Evolutionary conservation across 306 rosid species (phyloP).

Genomic region (Medicago truncatula): DNA sequence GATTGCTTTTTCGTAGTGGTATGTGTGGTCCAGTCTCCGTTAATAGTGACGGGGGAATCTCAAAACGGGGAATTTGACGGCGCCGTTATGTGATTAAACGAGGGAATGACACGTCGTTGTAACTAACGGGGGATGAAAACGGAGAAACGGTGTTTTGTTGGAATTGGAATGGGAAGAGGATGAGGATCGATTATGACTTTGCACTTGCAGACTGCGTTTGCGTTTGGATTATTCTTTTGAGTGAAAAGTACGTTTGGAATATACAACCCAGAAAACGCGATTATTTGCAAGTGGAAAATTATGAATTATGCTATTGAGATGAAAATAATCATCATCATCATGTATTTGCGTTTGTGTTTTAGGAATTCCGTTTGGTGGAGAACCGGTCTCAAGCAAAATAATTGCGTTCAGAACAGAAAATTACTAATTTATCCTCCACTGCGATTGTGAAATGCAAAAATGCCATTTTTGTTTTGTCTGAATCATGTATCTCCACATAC

Average conservation of each 20-base stretch:
- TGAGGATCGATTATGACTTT: neutral
- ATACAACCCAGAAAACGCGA: constrained; percentile 28
- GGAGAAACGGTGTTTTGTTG: constrained; percentile 18
- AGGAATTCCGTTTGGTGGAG: constrained; percentile 59
- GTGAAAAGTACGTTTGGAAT: neutral
- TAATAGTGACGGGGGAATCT: constrained; percentile 76
- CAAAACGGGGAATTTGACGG: constrained; percentile 85
- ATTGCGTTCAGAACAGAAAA: constrained; percentile 31
- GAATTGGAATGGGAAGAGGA: neutral
- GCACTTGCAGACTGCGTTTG: neutral
- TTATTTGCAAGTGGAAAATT: neutral
- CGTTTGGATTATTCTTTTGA: neutral
- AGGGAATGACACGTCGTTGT: constrained; percentile 42
- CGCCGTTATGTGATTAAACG: constrained; percentile 75
- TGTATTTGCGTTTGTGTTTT: constrained; percentile 33
- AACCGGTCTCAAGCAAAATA: constrained; percentile 55
- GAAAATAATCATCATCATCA: constrained; percentile 32
- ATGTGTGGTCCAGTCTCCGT: constrained; percentile 75
- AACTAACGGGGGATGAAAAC: constrained; percentile 23
- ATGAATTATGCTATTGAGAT: constrained; percentile 42
- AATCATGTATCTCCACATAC: too few species aligned
- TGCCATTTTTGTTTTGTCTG: too few species aligned
- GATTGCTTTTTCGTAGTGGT: constrained; percentile 50
- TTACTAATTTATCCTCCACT: constrained; percentile 41
- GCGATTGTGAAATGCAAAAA: neutral